Evolutionary conservation across 2,329 filamentous ascomycete species (phyloP).

Genomic region (Knufia petricola): DNA sequence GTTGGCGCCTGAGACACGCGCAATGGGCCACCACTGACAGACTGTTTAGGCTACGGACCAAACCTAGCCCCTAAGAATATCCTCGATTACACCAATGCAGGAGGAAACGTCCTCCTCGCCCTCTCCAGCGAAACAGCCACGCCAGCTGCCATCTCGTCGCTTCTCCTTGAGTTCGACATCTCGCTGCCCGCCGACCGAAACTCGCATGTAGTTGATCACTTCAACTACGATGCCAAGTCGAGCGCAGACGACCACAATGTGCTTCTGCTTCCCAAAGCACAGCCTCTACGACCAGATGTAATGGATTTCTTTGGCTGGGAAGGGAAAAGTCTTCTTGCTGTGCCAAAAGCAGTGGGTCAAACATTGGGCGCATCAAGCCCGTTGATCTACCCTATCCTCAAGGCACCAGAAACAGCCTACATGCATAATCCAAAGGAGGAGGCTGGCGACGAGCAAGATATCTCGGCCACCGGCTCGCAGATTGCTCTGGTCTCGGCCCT

Average conservation of each 20-base stretch:
- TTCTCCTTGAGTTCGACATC: constrained; percentile 83
- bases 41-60: constrained; percentile 65
- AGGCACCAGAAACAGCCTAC: constrained; percentile 77
- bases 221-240: constrained; percentile 74
- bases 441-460: constrained; percentile 56
- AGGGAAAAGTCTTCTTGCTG: constrained; percentile 60
- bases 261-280: constrained; percentile 63
- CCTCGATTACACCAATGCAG: constrained; percentile 80
- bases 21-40: constrained; percentile 7
- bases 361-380: constrained; percentile 64
- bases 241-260: constrained; percentile 81
- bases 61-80: constrained; percentile 76
- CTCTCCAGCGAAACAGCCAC: constrained; percentile 64
- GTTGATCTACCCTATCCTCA: constrained; percentile 70
- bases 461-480: constrained; percentile 76
- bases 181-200: constrained; percentile 76
- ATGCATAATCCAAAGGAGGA: constrained; percentile 91
- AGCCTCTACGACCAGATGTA: constrained; percentile 54
- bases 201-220: constrained; percentile 84
- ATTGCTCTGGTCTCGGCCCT: constrained; percentile 73
- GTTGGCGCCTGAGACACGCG: constrained; percentile 34
- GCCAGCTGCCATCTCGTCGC: constrained; percentile 62
- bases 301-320: constrained; percentile 68
- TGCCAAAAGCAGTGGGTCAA: constrained; percentile 74
- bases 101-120: constrained; percentile 83